A percentile compares a stretch with the other conserved stretches of the same genome.
Conservation (phyloP, 768 basidiomycete genomes). For the Boletus patriciae region DNA sequence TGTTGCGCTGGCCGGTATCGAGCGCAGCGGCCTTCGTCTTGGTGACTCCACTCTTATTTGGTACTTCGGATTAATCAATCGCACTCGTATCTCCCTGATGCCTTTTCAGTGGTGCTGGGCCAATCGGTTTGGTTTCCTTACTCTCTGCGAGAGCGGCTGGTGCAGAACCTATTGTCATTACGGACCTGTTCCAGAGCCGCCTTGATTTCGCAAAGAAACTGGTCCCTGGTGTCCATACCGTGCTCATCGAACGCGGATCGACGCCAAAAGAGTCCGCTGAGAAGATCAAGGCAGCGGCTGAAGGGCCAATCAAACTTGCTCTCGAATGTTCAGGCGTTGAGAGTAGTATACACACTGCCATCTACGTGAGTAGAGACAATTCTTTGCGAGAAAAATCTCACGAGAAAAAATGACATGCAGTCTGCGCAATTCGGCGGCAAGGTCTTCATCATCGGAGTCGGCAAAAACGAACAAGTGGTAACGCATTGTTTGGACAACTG, state of each 20-base stretch:
- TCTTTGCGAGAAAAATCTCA: background rate
- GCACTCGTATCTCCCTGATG: constrained; percentile 14
- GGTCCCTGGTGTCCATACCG: constrained; percentile 56
- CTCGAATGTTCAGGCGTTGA: constrained; percentile 68
- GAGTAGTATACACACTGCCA: constrained; percentile 58
- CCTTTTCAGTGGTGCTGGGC: constrained; percentile 56
- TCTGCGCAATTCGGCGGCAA: constrained; percentile 66
- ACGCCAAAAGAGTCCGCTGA: constrained; percentile 51
- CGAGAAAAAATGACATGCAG: constrained; percentile 28
- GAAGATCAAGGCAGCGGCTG: constrained; percentile 53
- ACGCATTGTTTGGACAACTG: constrained; percentile 13
- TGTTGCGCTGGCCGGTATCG: constrained; percentile 67
- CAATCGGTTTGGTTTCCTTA: constrained; percentile 62
- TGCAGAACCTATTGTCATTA: constrained; percentile 68
- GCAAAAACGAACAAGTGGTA: constrained; percentile 60
- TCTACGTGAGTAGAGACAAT: constrained; percentile 43
- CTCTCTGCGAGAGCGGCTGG: constrained; percentile 67
- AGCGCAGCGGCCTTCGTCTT: constrained; percentile 61
- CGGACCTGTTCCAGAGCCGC: constrained; percentile 63
- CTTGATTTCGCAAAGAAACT: constrained; percentile 65
- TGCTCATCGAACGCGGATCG: constrained; percentile 50
- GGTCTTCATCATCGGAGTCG: constrained; percentile 71
- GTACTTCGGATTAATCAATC: constrained; percentile 31
- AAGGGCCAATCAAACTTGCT: constrained; percentile 48
- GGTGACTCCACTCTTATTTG: constrained; percentile 65